Evolutionary conservation across 768 basidiomycete species (phyloP).

Genomic region (Kwoniella botswanensis): DNA sequence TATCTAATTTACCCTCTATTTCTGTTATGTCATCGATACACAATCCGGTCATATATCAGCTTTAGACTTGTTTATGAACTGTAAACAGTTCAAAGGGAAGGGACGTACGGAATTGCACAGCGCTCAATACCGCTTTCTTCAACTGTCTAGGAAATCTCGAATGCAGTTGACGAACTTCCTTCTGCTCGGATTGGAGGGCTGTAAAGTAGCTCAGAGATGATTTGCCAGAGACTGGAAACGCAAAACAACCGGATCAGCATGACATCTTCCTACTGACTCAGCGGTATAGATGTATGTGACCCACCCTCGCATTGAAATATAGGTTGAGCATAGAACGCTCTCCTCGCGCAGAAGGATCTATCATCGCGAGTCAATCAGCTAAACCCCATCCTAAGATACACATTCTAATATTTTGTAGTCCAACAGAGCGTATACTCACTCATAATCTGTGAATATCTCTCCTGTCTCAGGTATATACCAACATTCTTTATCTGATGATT

Average conservation of each 20-base stretch:
- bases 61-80: background rate
- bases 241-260: background rate
- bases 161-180: slow-evolving; percentile 87
- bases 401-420: too few relatives aligned
- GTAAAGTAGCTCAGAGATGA: slow-evolving; percentile 91
- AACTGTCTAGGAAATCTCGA: slow-evolving; percentile 89
- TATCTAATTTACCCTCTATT: slow-evolving; percentile 94
- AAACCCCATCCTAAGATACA: too few relatives aligned
- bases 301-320: slow-evolving; percentile 87
- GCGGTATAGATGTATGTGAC: background rate
- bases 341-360: slow-evolving; percentile 82
- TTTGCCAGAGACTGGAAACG: slow-evolving; percentile 76
- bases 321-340: slow-evolving; percentile 91
- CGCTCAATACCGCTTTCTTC: slow-evolving; percentile 85
- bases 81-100: background rate
- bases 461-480: slow-evolving; percentile 93
- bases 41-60: background rate
- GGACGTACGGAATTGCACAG: slow-evolving; percentile 88
- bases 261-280: background rate
- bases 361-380: background rate
- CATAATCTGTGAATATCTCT: slow-evolving; percentile 95
- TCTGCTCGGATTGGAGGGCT: slow-evolving; percentile 86
- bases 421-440: slow-evolving; percentile 65
- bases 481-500: slow-evolving; percentile 61
- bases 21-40: slow-evolving; percentile 62